Evolutionary conservation across 805 yeast species (phyloP).

Genomic region (Monosporozyma servazzii): DNA sequence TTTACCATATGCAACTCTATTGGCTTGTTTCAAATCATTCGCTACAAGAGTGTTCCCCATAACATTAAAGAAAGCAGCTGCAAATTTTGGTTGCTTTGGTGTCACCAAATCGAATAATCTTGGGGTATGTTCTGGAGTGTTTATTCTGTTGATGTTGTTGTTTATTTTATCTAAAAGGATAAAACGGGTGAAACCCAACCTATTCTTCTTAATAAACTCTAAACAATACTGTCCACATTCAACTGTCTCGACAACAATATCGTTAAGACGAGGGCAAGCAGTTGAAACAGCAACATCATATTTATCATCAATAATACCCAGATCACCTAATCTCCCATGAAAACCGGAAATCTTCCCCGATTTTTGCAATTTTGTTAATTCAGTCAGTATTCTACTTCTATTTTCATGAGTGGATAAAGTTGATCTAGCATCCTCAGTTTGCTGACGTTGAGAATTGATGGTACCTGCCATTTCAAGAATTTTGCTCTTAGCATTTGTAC

Average conservation of each 20-base stretch:
- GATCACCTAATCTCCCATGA: slow-evolving; percentile 82
- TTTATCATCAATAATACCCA: slow-evolving; percentile 81
- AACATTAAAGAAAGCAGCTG: slow-evolving; percentile 84
- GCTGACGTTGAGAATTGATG: slow-evolving; percentile 47
- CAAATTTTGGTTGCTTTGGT: slow-evolving; percentile 57
- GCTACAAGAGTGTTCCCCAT: slow-evolving; percentile 86
- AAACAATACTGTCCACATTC: slow-evolving; percentile 69
- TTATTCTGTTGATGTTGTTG: slow-evolving; percentile 47
- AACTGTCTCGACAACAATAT: slow-evolving; percentile 81
- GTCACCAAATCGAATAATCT: slow-evolving; percentile 76
- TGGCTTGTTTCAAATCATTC: slow-evolving; percentile 65
- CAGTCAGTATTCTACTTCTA: slow-evolving; percentile 62
- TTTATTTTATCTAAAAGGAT: slow-evolving; percentile 67
- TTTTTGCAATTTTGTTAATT: slow-evolving; percentile 58
- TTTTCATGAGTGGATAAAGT: slow-evolving; percentile 51
- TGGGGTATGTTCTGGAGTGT: slow-evolving; percentile 68
- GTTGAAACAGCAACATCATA: slow-evolving; percentile 93
- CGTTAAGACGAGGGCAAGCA: slow-evolving; percentile 84
- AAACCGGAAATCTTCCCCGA: slow-evolving; percentile 82
- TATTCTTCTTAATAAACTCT: slow-evolving; percentile 70
- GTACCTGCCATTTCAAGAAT: slow-evolving; percentile 47
- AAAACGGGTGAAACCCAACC: slow-evolving; percentile 83
- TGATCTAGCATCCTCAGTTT: slow-evolving; percentile 55
- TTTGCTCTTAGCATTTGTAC: slow-evolving; percentile 38
- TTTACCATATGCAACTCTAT: slow-evolving; percentile 75